A percentile compares a stretch with the other conserved stretches of the same genome.
These are phyloP conservation scores for Leccinellum albellum DNA, from an alignment of 768 basidiomycete species.

Conservation along the genomic window DNA sequence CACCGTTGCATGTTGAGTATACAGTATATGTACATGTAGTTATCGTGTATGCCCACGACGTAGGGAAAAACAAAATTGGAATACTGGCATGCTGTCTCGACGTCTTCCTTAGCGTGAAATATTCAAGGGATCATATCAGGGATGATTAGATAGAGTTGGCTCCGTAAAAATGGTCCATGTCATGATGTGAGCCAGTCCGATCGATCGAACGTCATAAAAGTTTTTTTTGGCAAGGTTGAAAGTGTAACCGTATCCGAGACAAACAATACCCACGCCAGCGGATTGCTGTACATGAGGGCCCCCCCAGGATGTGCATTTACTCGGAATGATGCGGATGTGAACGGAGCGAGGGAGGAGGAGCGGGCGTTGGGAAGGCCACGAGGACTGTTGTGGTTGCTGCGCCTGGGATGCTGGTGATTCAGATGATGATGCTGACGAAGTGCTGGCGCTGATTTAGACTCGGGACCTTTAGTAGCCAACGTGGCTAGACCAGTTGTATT, in stretches of 20 bases:
- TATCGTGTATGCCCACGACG: not conserved
- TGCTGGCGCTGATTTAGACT: not conserved
- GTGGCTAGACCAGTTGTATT: not conserved
- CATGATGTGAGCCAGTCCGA: not conserved
- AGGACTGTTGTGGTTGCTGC: not conserved
- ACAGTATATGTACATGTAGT: not conserved
- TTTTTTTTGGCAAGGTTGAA: not conserved
- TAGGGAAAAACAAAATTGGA: not conserved
- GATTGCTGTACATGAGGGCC: not conserved
- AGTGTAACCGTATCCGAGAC: not conserved
- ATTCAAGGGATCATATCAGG: not conserved
- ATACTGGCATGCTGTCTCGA: not conserved
- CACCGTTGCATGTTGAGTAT: not conserved
- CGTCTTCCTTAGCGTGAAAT: not conserved
- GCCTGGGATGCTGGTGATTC: not conserved
- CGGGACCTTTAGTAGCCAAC: not conserved
- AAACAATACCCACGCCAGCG: not conserved
- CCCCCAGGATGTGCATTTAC: not conserved
- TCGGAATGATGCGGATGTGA: not conserved
- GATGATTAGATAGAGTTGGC: not conserved
- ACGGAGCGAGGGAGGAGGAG: not conserved
- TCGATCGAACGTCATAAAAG: not conserved
- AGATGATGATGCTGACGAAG: not conserved
- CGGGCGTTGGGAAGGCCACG: not conserved
- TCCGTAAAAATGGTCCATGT: not conserved